Conservation (phyloP, 2,329 filamentous ascomycete species). For the Helotiales sp. region DNA sequence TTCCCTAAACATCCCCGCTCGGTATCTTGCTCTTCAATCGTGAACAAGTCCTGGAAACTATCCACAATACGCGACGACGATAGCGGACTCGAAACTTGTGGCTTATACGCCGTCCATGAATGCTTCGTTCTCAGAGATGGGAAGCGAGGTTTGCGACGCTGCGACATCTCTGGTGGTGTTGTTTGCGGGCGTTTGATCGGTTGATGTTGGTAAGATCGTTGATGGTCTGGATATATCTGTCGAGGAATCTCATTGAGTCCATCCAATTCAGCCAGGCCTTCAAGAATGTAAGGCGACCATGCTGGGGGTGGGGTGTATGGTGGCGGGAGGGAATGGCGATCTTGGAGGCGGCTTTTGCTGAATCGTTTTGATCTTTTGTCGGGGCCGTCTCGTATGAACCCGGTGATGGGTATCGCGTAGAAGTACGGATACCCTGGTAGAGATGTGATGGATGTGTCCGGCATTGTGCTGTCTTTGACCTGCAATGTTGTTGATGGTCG, state of each 20-base stretch:
- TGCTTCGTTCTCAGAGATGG: background rate
- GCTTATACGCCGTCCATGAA: slow-evolving; percentile 5
- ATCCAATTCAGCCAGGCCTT: slow-evolving; percentile 11
- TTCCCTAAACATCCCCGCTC: background rate
- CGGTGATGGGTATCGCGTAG: slow-evolving; percentile 18
- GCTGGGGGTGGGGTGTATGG: slow-evolving; percentile 6
- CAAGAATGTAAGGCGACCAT: slow-evolving; percentile 5
- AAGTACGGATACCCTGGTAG: slow-evolving; percentile 17
- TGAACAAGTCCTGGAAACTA: background rate
- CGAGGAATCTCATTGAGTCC: background rate
- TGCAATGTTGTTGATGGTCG: background rate
- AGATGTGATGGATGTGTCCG: slow-evolving; percentile 11
- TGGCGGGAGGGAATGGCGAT: background rate
- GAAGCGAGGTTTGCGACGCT: background rate
- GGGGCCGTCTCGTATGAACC: slow-evolving; percentile 8
- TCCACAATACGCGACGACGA: background rate
- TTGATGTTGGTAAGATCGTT: background rate
- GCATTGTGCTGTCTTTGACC: background rate
- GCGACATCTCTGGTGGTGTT: background rate
- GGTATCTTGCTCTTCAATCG: background rate
- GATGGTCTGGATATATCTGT: slow-evolving; percentile 3
- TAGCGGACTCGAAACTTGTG: slow-evolving; percentile 11
- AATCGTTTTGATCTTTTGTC: background rate
- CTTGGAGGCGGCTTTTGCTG: slow-evolving; percentile 8
- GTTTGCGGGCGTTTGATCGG: background rate